These are phyloP conservation scores for Chlorella sorokiniana DNA, from an alignment of 139 green algal genomes.

Conservation along the genomic window DNA sequence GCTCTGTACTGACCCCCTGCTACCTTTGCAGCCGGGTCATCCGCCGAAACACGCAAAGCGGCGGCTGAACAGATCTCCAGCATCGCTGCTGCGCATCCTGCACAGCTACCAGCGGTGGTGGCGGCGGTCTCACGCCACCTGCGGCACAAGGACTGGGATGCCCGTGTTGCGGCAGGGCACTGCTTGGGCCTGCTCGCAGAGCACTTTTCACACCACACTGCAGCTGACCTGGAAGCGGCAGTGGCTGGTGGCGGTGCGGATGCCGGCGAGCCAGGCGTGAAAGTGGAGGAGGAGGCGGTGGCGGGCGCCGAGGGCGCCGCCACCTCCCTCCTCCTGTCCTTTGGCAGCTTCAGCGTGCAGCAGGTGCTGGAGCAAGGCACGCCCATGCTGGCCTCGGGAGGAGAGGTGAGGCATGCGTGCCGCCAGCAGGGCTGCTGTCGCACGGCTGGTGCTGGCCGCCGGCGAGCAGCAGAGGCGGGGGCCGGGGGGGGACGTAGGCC, in stretches of 20 bases:
- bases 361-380: slow-evolving; percentile 74
- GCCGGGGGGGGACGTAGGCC: too few relatives aligned
- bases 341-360: slow-evolving; percentile 66
- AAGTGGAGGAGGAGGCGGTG: not conserved
- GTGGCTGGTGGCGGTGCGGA: not conserved
- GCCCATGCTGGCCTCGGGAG: slow-evolving; percentile 78
- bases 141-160: slow-evolving; percentile 81
- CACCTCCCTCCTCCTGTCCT: slow-evolving; percentile 27
- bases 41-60: slow-evolving; percentile 67
- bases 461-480: too few relatives aligned
- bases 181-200: slow-evolving; percentile 79
- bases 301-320: not conserved
- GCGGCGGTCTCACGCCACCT: slow-evolving; percentile 69
- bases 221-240: slow-evolving; percentile 49
- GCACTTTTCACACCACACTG: slow-evolving; percentile 69
- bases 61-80: slow-evolving; percentile 82
- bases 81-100: slow-evolving; percentile 71
- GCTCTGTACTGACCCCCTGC: not conserved
- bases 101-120: slow-evolving; percentile 76
- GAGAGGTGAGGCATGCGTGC: slow-evolving; percentile 59
- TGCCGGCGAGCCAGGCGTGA: not conserved
- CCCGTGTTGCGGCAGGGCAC: slow-evolving; percentile 72
- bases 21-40: slow-evolving; percentile 67
- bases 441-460: too few relatives aligned
- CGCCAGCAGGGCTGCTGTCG: not conserved